These are phyloP conservation scores for Eucalyptus marginata DNA, from an alignment of 345 rosid genomes.

Conservation along the genomic window DNA sequence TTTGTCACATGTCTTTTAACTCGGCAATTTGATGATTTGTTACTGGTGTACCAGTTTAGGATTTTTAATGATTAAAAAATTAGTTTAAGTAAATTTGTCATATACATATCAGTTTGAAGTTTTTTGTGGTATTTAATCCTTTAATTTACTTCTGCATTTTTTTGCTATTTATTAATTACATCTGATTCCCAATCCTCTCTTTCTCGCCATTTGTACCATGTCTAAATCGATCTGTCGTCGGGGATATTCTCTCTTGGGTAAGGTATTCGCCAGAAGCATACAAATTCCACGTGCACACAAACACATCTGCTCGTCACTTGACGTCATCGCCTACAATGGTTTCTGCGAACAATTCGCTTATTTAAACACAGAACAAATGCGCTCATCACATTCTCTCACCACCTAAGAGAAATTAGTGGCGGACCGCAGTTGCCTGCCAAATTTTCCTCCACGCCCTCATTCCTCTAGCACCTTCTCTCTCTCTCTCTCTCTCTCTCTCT, in stretches of 20 bases:
- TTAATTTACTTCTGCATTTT: too few relatives aligned
- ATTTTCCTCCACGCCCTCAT: background rate
- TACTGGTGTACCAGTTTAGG: rapidly evolving
- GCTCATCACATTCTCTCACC: background rate
- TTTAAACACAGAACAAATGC: background rate
- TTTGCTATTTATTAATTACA: too few relatives aligned
- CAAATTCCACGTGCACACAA: background rate
- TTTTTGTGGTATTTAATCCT: too few relatives aligned
- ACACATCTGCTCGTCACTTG: background rate
- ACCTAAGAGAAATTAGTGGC: background rate
- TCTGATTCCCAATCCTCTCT: too few relatives aligned
- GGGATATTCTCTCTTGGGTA: background rate
- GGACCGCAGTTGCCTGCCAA: background rate
- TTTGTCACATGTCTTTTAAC: rapidly evolving
- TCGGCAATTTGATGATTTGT: too few relatives aligned
- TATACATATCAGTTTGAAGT: rapidly evolving
- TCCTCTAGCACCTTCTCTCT: background rate
- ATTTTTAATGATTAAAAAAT: too few relatives aligned
- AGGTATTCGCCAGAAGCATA: background rate
- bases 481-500: too few relatives aligned
- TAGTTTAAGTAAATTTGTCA: too few relatives aligned
- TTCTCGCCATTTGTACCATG: too few relatives aligned
- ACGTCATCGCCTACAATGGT: background rate
- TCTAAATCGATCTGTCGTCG: background rate
- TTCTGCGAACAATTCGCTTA: background rate